Evolutionary conservation across 306 rosid species (phyloP).

Genomic region (Gastrolobium villosum): DNA sequence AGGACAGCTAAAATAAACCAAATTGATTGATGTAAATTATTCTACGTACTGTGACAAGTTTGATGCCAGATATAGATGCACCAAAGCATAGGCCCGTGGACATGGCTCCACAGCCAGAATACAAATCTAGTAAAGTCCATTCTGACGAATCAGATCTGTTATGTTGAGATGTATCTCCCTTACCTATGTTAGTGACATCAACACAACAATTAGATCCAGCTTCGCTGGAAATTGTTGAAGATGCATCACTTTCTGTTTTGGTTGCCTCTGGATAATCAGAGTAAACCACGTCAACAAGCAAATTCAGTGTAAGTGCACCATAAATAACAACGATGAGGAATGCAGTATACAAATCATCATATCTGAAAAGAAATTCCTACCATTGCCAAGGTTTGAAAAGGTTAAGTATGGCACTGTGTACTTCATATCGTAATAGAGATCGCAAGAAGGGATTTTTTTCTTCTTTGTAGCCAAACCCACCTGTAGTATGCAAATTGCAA

Average conservation of each 20-base stretch:
- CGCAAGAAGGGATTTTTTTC: slow-evolving; percentile 41
- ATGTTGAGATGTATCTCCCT: neutral
- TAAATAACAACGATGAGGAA: neutral
- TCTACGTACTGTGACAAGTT: slow-evolving; percentile 56
- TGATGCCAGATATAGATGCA: slow-evolving; percentile 51
- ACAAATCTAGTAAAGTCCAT: slow-evolving; percentile 52
- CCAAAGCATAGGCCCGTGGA: slow-evolving; percentile 63
- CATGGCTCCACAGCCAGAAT: slow-evolving; percentile 66
- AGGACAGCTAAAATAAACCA: neutral
- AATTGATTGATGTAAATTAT: neutral
- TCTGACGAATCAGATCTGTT: slow-evolving; percentile 8
- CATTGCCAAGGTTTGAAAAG: slow-evolving; percentile 41
- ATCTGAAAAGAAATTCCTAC: slow-evolving; percentile 1
- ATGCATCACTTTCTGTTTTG: neutral
- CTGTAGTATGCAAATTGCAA: slow-evolving; percentile 34
- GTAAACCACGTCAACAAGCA: neutral
- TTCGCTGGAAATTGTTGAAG: slow-evolving; percentile 53
- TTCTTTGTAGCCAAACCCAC: slow-evolving; percentile 34
- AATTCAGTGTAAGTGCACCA: neutral
- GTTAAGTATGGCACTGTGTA: slow-evolving; percentile 46
- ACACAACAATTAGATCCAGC: slow-evolving; percentile 16
- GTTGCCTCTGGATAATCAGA: slow-evolving; percentile 28
- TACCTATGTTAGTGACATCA: neutral
- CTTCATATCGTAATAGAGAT: slow-evolving; percentile 51
- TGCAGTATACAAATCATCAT: slow-evolving; percentile 5